These are phyloP conservation scores for Cucurbita maxima DNA, from an alignment of 306 rosid genomes.

Conservation along the genomic window DNA sequence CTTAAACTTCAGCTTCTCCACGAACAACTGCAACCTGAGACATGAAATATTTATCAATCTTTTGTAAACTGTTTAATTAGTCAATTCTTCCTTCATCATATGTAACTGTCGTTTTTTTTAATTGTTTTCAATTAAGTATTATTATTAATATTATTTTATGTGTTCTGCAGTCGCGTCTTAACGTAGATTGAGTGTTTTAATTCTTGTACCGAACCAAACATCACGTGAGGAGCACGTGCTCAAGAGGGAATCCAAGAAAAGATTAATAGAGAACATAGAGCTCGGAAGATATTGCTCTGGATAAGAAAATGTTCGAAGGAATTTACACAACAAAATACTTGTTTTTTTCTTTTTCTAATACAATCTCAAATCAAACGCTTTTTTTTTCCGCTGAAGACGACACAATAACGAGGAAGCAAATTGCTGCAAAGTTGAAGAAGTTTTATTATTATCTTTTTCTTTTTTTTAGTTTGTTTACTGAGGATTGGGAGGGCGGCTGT, in stretches of 20 bases:
- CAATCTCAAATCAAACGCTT: neutral
- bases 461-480: constrained; percentile 2
- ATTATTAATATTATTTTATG: no score
- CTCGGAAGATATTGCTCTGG: neutral
- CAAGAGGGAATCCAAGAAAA: neutral
- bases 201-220: neutral
- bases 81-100: no score
- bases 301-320: neutral
- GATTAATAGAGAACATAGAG: neutral
- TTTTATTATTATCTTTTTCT: no score
- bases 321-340: neutral
- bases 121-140: no score
- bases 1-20: no score
- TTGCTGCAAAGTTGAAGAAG: neutral
- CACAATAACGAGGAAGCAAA: neutral
- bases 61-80: no score
- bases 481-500: constrained; percentile 29
- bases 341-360: neutral
- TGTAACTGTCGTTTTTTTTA: no score
- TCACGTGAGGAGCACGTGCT: neutral
- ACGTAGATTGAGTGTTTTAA: neutral
- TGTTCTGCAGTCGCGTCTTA: no score
- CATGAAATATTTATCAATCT: no score
- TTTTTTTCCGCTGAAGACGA: neutral
- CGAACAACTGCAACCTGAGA: no score